Base-by-base conservation (phyloP, 2,329 filamentous ascomycete genomes). In the Cytospora chrysosperma region DNA sequence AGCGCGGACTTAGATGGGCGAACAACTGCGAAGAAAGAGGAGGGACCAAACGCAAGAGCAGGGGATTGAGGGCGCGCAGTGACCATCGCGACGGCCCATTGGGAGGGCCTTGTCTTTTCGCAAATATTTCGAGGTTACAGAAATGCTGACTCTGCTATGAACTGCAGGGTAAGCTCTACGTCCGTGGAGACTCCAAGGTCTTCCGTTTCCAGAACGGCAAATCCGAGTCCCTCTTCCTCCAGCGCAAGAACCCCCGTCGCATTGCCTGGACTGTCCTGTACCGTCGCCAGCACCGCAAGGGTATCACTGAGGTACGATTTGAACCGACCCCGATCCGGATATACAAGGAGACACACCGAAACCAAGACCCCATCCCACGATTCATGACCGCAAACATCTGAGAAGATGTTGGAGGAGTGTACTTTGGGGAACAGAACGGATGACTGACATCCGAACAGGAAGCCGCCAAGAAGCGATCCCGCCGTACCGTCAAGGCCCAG, bases 131-230 rank as follows among this genome's bases (percentile, higher is more conserved):
- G 40, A 47, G 27, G n/a, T 43, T 37, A 54, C 40, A 50, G 56
- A 58, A 65, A 65, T 65, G 65, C 75, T 76, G 70, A 76, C 69
- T 54, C 55, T 67, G 59, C 57, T 67, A 66, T 66, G 27, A 59
- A 62, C 57, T 76, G 77, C 79, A 98, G 95, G 95, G 95, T 86
- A 98, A 98, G 88, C 91, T 99, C 85, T 99, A 94, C 86, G 86
- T 99, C 88, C 93, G 95, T 83, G 93, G 94, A 79, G 95, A 99
- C 88, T 96, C 91, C 93, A 99, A 98, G 88, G 89, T 98, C 87
- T 99, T 99, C 91, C 93, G 95, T 80, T 99, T 99, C 91, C 93
- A 97, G 85, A 97, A 96, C 85, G 93, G 95, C 86, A 99, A 99
- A 87, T 94, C 92, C 83, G 95, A 99, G 86, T 97, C 93, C 73